Evolutionary conservation across 345 rosid species (phyloP), one percentile per base, ranked within the genome.

Genomic region (Camelina hispida): DNA sequence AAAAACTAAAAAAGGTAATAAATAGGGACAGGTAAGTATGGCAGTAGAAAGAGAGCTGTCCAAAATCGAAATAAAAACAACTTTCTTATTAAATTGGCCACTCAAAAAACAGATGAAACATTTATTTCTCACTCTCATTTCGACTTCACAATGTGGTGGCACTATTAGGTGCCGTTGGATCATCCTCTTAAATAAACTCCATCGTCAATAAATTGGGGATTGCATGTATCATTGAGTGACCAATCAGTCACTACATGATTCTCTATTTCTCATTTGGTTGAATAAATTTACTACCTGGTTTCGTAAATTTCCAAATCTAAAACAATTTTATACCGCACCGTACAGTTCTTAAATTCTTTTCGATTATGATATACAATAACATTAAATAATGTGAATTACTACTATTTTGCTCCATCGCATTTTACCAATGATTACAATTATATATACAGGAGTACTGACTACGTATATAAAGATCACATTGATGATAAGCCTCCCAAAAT

Each of bases 1-100:
- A 6, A 5, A 44, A 43, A 43, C 7, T 5, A 16, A 8, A 9
- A 53, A 52, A 3, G 44, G 66, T 76, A 69, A 62, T 69, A 69
- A 69, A 70, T 64, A 57, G 22, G 67, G 80, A 77, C 72, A 71
- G 76, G 66, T 70, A 70, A 48, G 55, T 55, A 40, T 55, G 53
- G 55, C 80, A 63, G 71, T 62, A 63, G 66, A 48, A 69, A 77
- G 70, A 13, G 18, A 69, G 6, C 60, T 52, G 75, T 70, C 71
- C 80, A 70, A 77, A 76, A 34, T 46, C 30, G 43, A 76, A 61
- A 69, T 12, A 4, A 25, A 62, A 70, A 47, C 44, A 76, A 64
- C 15, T 44, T 47, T 73, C 53, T 61, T 68, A 50, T 75, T 60
- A 52, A 68, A 61, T 68, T 51, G 5, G 79, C 69, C 69, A 60